Conservation (phyloP, 2,329 filamentous ascomycete species). For the Colletotrichum sp. region DNA sequence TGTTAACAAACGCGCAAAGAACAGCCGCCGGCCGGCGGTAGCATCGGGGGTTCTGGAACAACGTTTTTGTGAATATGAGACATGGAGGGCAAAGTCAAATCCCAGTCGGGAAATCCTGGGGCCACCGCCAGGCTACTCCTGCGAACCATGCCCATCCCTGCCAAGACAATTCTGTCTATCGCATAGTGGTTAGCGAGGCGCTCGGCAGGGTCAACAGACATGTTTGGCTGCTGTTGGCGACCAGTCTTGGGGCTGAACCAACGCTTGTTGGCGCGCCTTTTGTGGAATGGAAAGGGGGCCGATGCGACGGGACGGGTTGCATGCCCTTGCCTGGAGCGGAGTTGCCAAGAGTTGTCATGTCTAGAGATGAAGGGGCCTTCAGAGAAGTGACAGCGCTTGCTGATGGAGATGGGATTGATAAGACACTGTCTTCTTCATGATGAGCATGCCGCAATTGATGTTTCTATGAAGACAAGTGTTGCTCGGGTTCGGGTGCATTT, state of each 20-base stretch:
- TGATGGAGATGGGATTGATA: background rate
- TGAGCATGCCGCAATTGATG: background rate
- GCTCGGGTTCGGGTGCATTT: background rate
- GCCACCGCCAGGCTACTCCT: background rate
- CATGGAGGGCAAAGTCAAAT: background rate
- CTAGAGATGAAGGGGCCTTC: background rate
- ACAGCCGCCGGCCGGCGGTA: background rate
- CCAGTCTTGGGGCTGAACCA: background rate
- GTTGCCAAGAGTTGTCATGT: background rate
- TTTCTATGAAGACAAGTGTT: background rate
- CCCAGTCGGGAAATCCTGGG: background rate
- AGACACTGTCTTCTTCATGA: background rate
- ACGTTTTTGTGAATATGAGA: background rate
- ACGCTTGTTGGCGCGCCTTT: background rate
- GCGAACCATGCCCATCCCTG: background rate
- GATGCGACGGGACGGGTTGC: background rate
- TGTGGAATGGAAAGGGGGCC: background rate
- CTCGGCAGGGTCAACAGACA: background rate
- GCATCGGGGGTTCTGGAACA: background rate
- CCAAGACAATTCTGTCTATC: background rate
- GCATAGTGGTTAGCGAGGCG: background rate
- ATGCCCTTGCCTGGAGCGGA: background rate
- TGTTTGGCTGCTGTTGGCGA: background rate
- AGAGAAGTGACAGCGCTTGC: background rate
- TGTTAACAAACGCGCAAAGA: background rate